Base-by-base conservation (phyloP, 148 eudicot genomes). In the Linanthus parryae region DNA sequence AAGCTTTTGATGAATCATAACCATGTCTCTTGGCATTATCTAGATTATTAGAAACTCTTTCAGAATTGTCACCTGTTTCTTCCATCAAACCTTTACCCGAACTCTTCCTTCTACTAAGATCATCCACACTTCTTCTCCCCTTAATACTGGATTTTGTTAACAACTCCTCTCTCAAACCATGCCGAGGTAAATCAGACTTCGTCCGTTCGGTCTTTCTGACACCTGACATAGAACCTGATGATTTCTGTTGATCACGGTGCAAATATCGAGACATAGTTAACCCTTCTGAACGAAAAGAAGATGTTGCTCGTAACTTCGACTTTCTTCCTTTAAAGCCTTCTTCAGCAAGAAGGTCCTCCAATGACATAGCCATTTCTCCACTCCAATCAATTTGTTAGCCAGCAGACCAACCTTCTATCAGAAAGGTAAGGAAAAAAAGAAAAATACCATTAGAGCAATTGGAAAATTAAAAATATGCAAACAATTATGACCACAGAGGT, bases 341-440 rank as follows among this genome's bases (percentile, higher is more conserved):
- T 52, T 66, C 34, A 8, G 73, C 75, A 35, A 77, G 70, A 53
- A 77, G 78, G 35, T 77, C 75, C 57, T 73, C 75, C 49, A 77
- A 40, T 8, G 78, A 73, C 75, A 66, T 73, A 27, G 82, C 70
- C 75, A 77, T 77, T 44, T 59, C 22, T 29, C 5, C 61, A n/a
- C n/a, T n/a, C n/a, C n/a, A n/a, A n/a, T n/a, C n/a, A n/a, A n/a
- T n/a, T n/a, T n/a, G n/a, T n/a, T n/a, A n/a, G n/a, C n/a, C n/a
- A n/a, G n/a, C n/a, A n/a, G n/a, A n/a, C n/a, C n/a, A n/a, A n/a
- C n/a, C n/a, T n/a, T n/a, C n/a, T n/a, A n/a, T n/a, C n/a, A n/a
- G n/a, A n/a, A n/a, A n/a, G n/a, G n/a, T n/a, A n/a, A n/a, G n/a
- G n/a, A n/a, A n/a, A n/a, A n/a, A n/a, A n/a, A n/a, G n/a, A n/a